phyloP scores from a whole-genome alignment of 495 filamentous ascomycete genomes.

The Cenococcum geophilum region DNA sequence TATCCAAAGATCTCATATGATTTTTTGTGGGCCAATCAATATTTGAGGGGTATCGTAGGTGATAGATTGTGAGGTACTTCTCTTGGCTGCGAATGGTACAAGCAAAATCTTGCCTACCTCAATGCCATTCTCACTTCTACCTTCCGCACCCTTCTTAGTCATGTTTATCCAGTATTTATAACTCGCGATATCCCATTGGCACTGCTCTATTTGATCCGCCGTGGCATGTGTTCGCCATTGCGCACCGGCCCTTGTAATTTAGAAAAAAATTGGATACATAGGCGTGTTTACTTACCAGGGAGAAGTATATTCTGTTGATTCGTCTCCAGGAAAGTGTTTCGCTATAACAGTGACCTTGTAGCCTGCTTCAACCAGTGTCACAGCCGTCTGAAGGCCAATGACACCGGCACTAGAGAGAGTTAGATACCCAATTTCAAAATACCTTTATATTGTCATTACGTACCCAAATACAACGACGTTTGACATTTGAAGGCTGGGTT shows the following conservation, averaged over 20 bases:
- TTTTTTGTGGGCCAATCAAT: no score
- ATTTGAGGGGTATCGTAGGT: no score
- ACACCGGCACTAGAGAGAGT: conserved; percentile 40
- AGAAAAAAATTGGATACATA: neutral
- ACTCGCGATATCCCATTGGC: conserved; percentile 39
- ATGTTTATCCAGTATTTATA: conserved; percentile 34
- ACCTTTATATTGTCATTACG: neutral
- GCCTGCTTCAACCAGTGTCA: conserved; percentile 40
- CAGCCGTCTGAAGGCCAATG: conserved; percentile 45
- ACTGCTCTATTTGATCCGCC: conserved; percentile 24
- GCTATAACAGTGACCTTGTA: conserved; percentile 44
- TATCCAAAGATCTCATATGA: no score
- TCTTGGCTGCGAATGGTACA: neutral
- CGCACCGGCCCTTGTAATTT: conserved; percentile 38
- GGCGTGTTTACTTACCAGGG: conserved; percentile 31
- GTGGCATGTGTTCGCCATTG: conserved; percentile 41
- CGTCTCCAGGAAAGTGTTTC: conserved; percentile 40
- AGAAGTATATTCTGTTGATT: conserved; percentile 39
- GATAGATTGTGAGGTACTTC: no score
- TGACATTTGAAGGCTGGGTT: neutral
- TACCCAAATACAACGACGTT: conserved; percentile 6
- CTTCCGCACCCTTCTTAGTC: neutral
- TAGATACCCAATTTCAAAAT: neutral
- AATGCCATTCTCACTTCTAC: conserved; percentile 5
- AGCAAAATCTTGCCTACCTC: neutral